Evolutionary conservation across 495 filamentous ascomycete genomes (phyloP).

Genomic region (Aspergillus sparsus): DNA sequence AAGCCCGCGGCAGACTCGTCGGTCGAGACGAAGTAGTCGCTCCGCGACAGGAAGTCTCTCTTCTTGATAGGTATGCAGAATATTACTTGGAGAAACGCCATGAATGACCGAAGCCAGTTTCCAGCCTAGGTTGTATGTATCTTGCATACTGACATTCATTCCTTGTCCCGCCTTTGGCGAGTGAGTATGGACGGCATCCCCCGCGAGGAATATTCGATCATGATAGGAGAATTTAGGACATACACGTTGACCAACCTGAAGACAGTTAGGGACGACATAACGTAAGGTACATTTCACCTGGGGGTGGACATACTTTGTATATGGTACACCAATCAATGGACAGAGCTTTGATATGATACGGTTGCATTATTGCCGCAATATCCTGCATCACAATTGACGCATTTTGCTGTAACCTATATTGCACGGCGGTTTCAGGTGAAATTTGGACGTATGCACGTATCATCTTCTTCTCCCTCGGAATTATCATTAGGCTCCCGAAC

Average conservation of each 20-base stretch:
- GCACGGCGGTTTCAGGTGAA: background rate
- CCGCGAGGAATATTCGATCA: conserved; percentile 45
- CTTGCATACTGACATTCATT: conserved; percentile 56
- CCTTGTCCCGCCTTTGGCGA: conserved; percentile 52
- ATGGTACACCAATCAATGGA: conserved; percentile 10
- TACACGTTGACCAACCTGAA: conserved; percentile 11
- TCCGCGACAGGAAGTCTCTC: conserved; percentile 36
- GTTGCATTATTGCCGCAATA: conserved; percentile 11
- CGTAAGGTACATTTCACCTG: background rate
- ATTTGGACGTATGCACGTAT: conserved; percentile 18
- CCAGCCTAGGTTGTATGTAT: conserved; percentile 55
- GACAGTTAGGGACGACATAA: background rate
- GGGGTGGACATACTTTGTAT: background rate
- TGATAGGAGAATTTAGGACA: conserved; percentile 5
- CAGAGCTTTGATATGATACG: conserved; percentile 4
- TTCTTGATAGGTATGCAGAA: conserved; percentile 38
- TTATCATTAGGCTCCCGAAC: conserved; percentile 21
- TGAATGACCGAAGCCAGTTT: conserved; percentile 48
- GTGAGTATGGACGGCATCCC: conserved; percentile 56
- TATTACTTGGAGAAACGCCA: conserved; percentile 19
- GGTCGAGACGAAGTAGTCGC: conserved; percentile 23
- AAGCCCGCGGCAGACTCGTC: conserved; percentile 9
- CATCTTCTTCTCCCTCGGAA: conserved; percentile 17
- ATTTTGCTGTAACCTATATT: background rate
- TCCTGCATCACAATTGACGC: conserved; percentile 3